Evolutionary conservation across 768 basidiomycete species (phyloP).

Genomic region (Ramaria rubella): DNA sequence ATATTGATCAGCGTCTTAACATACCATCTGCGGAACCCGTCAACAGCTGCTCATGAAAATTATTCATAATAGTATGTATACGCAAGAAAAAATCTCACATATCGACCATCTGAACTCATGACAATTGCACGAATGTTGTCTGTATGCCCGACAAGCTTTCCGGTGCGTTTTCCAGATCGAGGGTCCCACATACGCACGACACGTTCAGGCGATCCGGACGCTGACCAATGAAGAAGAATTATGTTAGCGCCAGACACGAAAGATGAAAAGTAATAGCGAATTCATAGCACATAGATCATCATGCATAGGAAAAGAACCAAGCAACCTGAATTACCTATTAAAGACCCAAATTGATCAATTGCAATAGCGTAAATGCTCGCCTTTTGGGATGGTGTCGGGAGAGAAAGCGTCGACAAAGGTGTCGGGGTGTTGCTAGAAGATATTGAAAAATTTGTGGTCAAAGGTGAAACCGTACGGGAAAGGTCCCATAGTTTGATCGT

Average conservation of each 20-base stretch:
- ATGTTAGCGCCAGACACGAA: neutral
- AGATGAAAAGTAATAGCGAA: neutral
- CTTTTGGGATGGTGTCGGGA: slow-evolving; percentile 43
- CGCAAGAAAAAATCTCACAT: slow-evolving; percentile 46
- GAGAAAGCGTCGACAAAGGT: slow-evolving; percentile 6
- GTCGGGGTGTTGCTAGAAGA: neutral
- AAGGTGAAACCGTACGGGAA: slow-evolving; percentile 29
- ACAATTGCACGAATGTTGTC: slow-evolving; percentile 92
- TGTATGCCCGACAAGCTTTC: slow-evolving; percentile 91
- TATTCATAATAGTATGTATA: slow-evolving; percentile 12
- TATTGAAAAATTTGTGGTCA: slow-evolving; percentile 8
- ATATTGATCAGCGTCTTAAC: slow-evolving; percentile 10
- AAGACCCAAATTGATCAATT: slow-evolving; percentile 69
- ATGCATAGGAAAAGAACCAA: neutral
- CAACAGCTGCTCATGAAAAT: slow-evolving; percentile 43
- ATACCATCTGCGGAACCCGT: slow-evolving; percentile 75
- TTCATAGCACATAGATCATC: neutral
- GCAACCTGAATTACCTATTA: slow-evolving; percentile 33
- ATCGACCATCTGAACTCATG: slow-evolving; percentile 84
- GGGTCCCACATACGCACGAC: slow-evolving; percentile 94
- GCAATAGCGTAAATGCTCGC: slow-evolving; percentile 70
- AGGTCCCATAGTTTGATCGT: slow-evolving; percentile 95
- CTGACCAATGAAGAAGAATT: slow-evolving; percentile 23
- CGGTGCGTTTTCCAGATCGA: slow-evolving; percentile 68
- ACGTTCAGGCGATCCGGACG: slow-evolving; percentile 86